Base-by-base conservation (phyloP, 331 rosid species). In the Ulmus americana region DNA sequence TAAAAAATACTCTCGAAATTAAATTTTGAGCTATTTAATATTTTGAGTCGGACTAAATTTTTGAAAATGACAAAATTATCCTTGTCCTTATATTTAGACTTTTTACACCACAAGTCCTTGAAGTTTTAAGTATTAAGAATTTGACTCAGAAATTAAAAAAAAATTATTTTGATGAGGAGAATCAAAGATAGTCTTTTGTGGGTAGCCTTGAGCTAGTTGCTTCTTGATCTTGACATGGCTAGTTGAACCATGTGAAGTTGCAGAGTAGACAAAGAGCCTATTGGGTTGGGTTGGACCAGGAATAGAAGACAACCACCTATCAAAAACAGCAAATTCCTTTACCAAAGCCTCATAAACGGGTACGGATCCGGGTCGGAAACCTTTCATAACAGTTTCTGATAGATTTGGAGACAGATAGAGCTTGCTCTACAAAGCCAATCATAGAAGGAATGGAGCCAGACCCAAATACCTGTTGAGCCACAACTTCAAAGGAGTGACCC, bases 271-370 rank as follows among this genome's bases (percentile, higher is more conserved):
- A 70, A 94, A 94, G 6, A 94, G 88, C 81, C 99, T 82, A 64
- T 94, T 90, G 72, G 97, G 99, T 74, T 94, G 99, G 11, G 99
- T 94, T 45, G 99, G 99, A 56, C 96, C 95, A 0, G 99, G 99
- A 61, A 94, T 87, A 40, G 99, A 81, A 70, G 95, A 90, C 74
- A 94, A 94, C 99, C 99, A 94, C 55, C 95, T 75, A 67, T 94
- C 99, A 50, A 94, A 90, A 18, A 90, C 87, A 0, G 91, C 91
- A 46, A 87, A 94, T 68, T 94, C 95, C 8, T 75, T 47, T 59
- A 90, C 91, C 68, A 94, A 63, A 63, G 95, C 66, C 0, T 79
- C 97, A 58, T 90, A 94, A 61, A 90, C 78, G 1, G 99, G 96
- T 28, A 94, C 87, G 49, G 95, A 74, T 56, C 86, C 86, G 1